These are phyloP conservation scores for Blastocystis sp. DNA, from an alignment of 352 stramenopile species.

Conservation along the genomic window DNA sequence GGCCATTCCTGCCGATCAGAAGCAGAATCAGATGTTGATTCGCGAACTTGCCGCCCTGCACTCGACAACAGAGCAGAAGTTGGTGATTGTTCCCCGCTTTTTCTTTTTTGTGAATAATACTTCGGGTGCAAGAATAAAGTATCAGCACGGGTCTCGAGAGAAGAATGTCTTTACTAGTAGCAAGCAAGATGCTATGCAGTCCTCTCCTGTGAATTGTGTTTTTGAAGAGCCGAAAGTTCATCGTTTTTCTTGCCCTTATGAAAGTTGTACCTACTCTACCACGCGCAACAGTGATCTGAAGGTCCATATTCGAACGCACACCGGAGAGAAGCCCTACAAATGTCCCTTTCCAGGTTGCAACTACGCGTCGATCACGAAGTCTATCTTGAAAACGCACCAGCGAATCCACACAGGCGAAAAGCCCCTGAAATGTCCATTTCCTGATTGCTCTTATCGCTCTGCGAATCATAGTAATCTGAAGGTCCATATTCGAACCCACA, in stretches of 20 bases:
- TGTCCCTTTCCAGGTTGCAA: conserved; percentile 47
- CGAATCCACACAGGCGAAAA: conserved; percentile 57
- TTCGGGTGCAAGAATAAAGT: conserved; percentile 45
- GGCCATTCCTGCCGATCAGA: not conserved
- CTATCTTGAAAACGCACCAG: conserved; percentile 32
- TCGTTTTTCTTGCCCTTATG: conserved; percentile 42
- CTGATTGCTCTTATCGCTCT: conserved; percentile 42
- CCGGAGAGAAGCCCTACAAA: conserved; percentile 59
- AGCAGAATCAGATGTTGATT: conserved; percentile 37
- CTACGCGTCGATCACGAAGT: conserved; percentile 56
- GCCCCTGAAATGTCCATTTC: conserved; percentile 41
- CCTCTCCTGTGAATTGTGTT: conserved; percentile 32
- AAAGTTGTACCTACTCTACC: conserved; percentile 50
- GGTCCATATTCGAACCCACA: conserved; percentile 56
- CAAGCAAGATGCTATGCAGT: conserved; percentile 27
- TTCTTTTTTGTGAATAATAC: conserved; percentile 58
- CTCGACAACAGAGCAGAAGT: conserved; percentile 25
- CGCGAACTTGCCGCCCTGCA: not conserved
- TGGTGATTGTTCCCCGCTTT: conserved; percentile 48
- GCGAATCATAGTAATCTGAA: conserved; percentile 52
- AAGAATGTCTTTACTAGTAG: not conserved
- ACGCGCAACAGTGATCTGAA: conserved; percentile 56
- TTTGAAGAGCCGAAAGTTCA: conserved; percentile 44
- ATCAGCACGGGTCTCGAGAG: conserved; percentile 15
- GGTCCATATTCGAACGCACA: conserved; percentile 58